Evolutionary conservation across 768 basidiomycete genomes (phyloP).

Genomic region (Russula sp.): DNA sequence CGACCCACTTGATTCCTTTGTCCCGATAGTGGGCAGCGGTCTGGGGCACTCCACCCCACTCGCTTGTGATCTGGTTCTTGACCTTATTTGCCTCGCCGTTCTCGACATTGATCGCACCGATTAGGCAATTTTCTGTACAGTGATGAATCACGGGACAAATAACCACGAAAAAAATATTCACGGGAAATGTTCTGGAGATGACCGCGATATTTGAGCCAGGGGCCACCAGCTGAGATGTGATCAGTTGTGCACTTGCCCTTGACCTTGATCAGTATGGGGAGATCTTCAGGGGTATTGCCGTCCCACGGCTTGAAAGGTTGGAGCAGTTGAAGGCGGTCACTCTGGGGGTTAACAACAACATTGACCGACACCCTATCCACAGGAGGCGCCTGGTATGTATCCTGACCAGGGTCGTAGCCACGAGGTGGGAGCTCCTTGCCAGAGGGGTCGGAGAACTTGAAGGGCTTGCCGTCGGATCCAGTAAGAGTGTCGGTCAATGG

Average conservation of each 20-base stretch:
- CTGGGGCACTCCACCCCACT: constrained; percentile 78
- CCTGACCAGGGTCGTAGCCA: constrained; percentile 93
- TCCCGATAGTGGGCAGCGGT: constrained; percentile 86
- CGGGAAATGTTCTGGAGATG: constrained; percentile 98
- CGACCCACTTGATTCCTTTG: constrained; percentile 90
- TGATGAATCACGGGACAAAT: neutral
- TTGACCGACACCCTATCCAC: constrained; percentile 71
- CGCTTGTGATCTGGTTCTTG: constrained; percentile 83
- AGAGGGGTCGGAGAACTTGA: constrained; percentile 91
- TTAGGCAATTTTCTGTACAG: constrained; percentile 82
- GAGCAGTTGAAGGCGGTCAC: constrained; percentile 86
- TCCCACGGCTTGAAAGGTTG: constrained; percentile 89
- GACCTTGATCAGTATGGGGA: constrained; percentile 96
- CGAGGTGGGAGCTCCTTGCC: constrained; percentile 91
- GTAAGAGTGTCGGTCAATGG: constrained; percentile 84
- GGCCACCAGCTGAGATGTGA: constrained; percentile 95
- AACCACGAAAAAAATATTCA: constrained; percentile 30
- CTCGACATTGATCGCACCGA: constrained; percentile 94
- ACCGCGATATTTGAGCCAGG: constrained; percentile 99
- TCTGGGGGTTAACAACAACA: constrained; percentile 79
- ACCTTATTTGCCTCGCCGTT: constrained; percentile 96
- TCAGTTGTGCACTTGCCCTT: constrained; percentile 99
- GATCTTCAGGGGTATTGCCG: constrained; percentile 81
- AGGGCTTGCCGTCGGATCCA: constrained; percentile 89
- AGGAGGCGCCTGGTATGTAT: constrained; percentile 96